phyloP scores from a whole-genome alignment of 2,329 filamentous ascomycete species.

The Cercospora citrullina region DNA sequence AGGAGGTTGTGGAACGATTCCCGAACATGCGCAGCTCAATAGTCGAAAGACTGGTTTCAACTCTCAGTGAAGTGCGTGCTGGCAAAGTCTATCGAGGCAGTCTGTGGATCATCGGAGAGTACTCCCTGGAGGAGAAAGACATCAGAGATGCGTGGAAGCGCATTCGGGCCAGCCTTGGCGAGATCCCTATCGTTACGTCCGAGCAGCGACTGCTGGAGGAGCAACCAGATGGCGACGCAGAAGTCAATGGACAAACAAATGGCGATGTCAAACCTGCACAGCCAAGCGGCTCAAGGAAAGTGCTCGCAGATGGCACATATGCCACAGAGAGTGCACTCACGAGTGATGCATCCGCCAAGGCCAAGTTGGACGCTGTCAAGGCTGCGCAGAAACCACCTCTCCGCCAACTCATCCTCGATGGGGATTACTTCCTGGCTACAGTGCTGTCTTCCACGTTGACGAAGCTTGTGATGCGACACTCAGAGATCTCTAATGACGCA shows the following conservation, averaged over 20 bases:
- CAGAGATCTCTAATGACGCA: slow-evolving; percentile 82
- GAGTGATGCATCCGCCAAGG: slow-evolving; percentile 83
- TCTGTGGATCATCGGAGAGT: slow-evolving; percentile 97
- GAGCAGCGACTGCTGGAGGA: slow-evolving; percentile 91
- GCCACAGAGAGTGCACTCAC: slow-evolving; percentile 95
- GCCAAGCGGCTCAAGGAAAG: slow-evolving; percentile 82
- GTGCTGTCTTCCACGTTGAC: slow-evolving; percentile 95
- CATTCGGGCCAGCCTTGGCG: slow-evolving; percentile 88
- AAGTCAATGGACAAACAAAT: slow-evolving; percentile 71
- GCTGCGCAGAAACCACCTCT: slow-evolving; percentile 94
- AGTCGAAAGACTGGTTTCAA: slow-evolving; percentile 83
- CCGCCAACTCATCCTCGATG: slow-evolving; percentile 90
- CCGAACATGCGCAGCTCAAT: slow-evolving; percentile 85
- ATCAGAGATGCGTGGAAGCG: slow-evolving; percentile 96
- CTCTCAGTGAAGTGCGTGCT: slow-evolving; percentile 86
- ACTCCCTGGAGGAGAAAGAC: slow-evolving; percentile 88
- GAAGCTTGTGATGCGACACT: slow-evolving; percentile 96
- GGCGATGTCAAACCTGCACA: slow-evolving; percentile 74
- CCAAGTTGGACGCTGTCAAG: slow-evolving; percentile 93
- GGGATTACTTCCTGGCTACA: slow-evolving; percentile 93
- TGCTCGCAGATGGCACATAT: slow-evolving; percentile 94
- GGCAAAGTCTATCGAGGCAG: slow-evolving; percentile 97
- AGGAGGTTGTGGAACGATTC: slow-evolving; percentile 98
- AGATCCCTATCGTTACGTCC: slow-evolving; percentile 94
- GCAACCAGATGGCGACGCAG: slow-evolving; percentile 62